Percentiles rank a stretch among this genome's conserved stretches.
Evolutionary conservation across 345 rosid species (phyloP).

Genomic region (Gynandropsis gynandra): DNA sequence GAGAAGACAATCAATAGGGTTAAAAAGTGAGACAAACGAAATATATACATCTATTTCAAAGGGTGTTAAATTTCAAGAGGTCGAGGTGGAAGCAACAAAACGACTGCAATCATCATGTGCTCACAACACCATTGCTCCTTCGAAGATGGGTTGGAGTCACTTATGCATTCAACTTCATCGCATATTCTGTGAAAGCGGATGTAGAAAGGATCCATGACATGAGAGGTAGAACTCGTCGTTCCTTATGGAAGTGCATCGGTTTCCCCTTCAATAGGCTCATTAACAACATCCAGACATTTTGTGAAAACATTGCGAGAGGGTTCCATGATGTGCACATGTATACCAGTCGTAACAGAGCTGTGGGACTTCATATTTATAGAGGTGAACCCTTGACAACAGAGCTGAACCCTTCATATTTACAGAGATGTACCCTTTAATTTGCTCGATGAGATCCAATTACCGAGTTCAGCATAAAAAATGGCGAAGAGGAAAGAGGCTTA

Average conservation of each 20-base stretch:
- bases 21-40: no score
- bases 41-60: background rate
- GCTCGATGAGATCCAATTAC: no score
- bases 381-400: no score
- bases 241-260: background rate
- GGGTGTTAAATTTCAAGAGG: slow-evolving; percentile 21
- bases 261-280: background rate
- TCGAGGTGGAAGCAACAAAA: slow-evolving; percentile 4
- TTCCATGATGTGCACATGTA: background rate
- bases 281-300: no score
- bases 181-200: slow-evolving; percentile 28
- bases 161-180: slow-evolving; percentile 29
- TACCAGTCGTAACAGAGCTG: no score
- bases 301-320: background rate
- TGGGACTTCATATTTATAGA: no score
- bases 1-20: no score
- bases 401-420: no score
- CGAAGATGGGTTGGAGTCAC: slow-evolving; percentile 41
- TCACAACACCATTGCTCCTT: slow-evolving; percentile 24
- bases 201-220: slow-evolving; percentile 14
- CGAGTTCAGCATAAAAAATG: no score
- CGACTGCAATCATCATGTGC: background rate
- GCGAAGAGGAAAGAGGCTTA: no score
- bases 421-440: no score
- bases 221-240: slow-evolving; percentile 6